Percentiles rank a stretch among this genome's conserved stretches.
Evolutionary conservation across 1,139 yeast genomes (phyloP).

Genomic region (Hansenula sp.): DNA sequence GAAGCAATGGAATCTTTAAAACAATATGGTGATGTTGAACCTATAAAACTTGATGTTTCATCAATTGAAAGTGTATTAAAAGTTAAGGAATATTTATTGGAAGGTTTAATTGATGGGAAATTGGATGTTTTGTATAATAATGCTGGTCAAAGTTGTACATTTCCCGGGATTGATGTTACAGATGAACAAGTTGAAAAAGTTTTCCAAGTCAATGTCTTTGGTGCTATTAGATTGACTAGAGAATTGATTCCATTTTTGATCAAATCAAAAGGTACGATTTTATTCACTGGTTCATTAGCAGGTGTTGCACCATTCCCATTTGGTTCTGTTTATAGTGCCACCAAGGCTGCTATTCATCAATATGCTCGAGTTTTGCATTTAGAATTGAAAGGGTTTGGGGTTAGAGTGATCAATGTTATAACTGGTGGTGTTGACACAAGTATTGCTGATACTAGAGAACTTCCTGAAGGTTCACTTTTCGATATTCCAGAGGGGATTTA

Average conservation of each 20-base stretch:
- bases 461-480: constrained; percentile 55
- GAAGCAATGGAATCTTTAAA: constrained; percentile 56
- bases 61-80: constrained; percentile 41
- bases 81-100: constrained; percentile 37
- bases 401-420: constrained; percentile 63
- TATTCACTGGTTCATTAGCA: constrained; percentile 72
- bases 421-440: constrained; percentile 69
- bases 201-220: constrained; percentile 58
- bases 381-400: constrained; percentile 72
- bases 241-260: constrained; percentile 57
- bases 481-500: constrained; percentile 46
- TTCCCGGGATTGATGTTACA: constrained; percentile 66
- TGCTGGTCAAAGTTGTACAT: constrained; percentile 66
- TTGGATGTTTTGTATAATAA: constrained; percentile 65
- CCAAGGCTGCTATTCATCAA: constrained; percentile 76
- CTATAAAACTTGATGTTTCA: constrained; percentile 51
- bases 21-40: constrained; percentile 30
- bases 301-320: constrained; percentile 71
- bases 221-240: constrained; percentile 53
- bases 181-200: constrained; percentile 53
- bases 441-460: constrained; percentile 50
- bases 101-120: constrained; percentile 39
- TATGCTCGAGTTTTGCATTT: constrained; percentile 60
- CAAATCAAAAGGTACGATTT: constrained; percentile 65
- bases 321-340: constrained; percentile 62